phyloP scores from a whole-genome alignment of 495 filamentous ascomycete genomes.

The Aspergillus baeticus region DNA sequence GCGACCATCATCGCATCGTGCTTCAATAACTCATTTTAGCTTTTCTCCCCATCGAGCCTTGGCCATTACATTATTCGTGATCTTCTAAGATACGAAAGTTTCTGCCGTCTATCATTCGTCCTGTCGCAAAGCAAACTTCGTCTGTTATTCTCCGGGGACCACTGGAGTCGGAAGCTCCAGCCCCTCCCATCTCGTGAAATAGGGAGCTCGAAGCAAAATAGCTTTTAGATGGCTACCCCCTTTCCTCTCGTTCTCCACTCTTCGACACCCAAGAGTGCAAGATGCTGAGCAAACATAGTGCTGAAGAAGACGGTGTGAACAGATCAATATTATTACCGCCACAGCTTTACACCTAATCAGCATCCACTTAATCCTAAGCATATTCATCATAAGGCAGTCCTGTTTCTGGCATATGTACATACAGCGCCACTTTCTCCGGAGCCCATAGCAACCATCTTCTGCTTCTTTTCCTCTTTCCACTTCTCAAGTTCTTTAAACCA shows the following conservation, averaged over 20 bases:
- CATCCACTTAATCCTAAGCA: conserved; percentile 3
- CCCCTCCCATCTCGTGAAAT: background rate
- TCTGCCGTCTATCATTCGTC: background rate
- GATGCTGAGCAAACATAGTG: background rate
- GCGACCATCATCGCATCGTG: background rate
- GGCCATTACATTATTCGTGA: background rate
- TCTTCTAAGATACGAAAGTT: background rate
- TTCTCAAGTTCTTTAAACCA: background rate
- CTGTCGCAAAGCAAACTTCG: background rate
- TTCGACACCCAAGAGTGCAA: background rate
- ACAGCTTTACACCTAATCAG: background rate
- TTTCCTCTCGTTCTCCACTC: conserved; percentile 7
- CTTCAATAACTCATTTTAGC: conserved; percentile 8
- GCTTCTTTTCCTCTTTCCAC: background rate
- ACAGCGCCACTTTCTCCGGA: background rate
- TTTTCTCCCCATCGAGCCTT: background rate
- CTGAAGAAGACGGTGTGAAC: background rate
- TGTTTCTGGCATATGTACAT: background rate
- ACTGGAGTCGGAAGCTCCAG: conserved; percentile 1
- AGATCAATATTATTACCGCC: background rate
- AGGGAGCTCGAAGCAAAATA: conserved; percentile 2
- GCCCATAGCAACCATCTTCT: background rate
- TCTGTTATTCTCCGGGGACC: background rate
- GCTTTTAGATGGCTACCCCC: conserved; percentile 2
- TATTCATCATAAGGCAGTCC: background rate